A percentile compares a stretch with the other conserved stretches of the same genome.
Conservation (phyloP, 495 filamentous ascomycete species). For the Aspergillus kassunensis region DNA sequence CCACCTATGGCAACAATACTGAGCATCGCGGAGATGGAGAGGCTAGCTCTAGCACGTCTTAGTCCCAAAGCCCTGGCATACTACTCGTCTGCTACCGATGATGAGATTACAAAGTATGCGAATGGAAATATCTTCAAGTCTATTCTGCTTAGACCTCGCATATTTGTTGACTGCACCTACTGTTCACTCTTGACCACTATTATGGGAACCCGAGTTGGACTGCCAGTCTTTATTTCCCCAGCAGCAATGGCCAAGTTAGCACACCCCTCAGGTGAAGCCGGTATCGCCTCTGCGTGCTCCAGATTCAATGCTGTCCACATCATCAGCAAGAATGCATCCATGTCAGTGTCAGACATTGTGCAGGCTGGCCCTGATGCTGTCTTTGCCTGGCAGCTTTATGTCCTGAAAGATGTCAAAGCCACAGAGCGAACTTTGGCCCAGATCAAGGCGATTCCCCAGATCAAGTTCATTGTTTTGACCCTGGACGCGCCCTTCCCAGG, state of each 20-base stretch:
- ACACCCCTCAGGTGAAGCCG: slow-evolving; percentile 79
- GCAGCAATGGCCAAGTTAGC: slow-evolving; percentile 89
- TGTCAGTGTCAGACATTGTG: slow-evolving; percentile 80
- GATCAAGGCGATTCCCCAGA: slow-evolving; percentile 62
- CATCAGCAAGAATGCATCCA: slow-evolving; percentile 82
- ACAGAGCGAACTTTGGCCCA: slow-evolving; percentile 76
- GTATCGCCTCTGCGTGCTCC: slow-evolving; percentile 76
- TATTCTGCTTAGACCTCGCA: slow-evolving; percentile 78
- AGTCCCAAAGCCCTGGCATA: slow-evolving; percentile 85
- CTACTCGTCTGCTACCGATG: slow-evolving; percentile 86
- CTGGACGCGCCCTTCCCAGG: slow-evolving; percentile 88
- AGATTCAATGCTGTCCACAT: slow-evolving; percentile 74
- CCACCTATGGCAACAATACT: slow-evolving; percentile 47
- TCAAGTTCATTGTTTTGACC: slow-evolving; percentile 81
- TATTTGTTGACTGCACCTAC: slow-evolving; percentile 76
- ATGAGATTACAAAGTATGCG: slow-evolving; percentile 68
- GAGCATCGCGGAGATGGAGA: slow-evolving; percentile 70
- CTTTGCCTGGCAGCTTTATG: slow-evolving; percentile 93
- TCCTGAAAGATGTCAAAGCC: slow-evolving; percentile 73
- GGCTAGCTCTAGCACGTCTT: slow-evolving; percentile 67
- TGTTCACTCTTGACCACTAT: slow-evolving; percentile 68
- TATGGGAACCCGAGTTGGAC: slow-evolving; percentile 59
- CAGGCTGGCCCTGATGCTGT: slow-evolving; percentile 63
- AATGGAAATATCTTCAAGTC: slow-evolving; percentile 74
- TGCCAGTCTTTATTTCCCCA: slow-evolving; percentile 78